These are phyloP conservation scores for Daedaleopsis sinensis DNA, from an alignment of 768 basidiomycete genomes.

Conservation along the genomic window DNA sequence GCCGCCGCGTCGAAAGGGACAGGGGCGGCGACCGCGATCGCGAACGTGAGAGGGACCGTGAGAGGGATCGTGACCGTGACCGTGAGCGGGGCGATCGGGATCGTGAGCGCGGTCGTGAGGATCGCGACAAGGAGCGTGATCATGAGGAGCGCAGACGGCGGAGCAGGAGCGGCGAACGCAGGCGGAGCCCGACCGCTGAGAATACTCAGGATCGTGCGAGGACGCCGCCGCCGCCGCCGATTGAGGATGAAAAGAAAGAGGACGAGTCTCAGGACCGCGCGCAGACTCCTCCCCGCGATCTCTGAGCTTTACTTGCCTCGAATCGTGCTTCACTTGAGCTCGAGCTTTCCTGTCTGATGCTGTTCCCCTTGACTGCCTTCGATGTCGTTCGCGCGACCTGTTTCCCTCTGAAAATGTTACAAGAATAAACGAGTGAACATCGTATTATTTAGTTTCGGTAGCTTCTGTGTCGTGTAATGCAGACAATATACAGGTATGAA, in stretches of 20 bases:
- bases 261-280: constrained; percentile 42
- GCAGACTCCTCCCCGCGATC: constrained; percentile 62
- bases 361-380: not conserved
- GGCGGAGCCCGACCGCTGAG: constrained; percentile 47
- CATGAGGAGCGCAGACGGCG: constrained; percentile 50
- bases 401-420: not conserved
- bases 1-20: constrained; percentile 44
- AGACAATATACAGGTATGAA: constrained; percentile 5
- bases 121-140: constrained; percentile 41
- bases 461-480: constrained; percentile 9
- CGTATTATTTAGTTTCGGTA: constrained; percentile 8
- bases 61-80: constrained; percentile 32
- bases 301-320: constrained; percentile 3
- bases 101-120: constrained; percentile 35
- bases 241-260: constrained; percentile 45
- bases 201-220: constrained; percentile 51
- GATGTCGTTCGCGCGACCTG: not conserved
- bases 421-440: not conserved
- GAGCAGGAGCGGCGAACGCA: constrained; percentile 51
- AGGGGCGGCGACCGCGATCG: constrained; percentile 25
- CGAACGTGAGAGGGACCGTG: constrained; percentile 25
- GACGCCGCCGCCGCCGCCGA: constrained; percentile 49
- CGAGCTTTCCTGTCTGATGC: not conserved
- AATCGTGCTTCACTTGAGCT: not conserved
- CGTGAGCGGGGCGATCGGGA: constrained; percentile 38